These are phyloP conservation scores for Acer saccharum DNA, from an alignment of 345 rosid species.

Conservation along the genomic window DNA sequence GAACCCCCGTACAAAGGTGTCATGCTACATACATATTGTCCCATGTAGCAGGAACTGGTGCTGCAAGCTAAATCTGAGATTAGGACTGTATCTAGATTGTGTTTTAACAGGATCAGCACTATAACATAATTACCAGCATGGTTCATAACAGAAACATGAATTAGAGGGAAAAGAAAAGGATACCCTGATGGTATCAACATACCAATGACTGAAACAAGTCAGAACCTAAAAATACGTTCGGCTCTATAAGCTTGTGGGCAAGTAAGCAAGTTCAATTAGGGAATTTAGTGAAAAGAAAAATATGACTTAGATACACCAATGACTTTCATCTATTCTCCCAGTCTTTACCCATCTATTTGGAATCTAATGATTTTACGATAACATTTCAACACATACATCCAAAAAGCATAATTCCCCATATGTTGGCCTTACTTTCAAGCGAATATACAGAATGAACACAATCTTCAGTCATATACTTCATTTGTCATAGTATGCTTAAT, in stretches of 20 bases:
- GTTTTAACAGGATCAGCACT: too few species aligned
- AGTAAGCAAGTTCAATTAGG: conserved; percentile 9
- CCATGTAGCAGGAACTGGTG: background rate
- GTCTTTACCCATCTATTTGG: background rate
- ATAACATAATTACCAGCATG: too few species aligned
- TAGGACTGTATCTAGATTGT: background rate
- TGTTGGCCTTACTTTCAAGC: background rate
- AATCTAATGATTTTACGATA: background rate
- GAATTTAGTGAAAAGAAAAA: conserved; percentile 3
- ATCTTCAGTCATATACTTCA: background rate
- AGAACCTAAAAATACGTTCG: background rate
- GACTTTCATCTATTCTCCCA: background rate
- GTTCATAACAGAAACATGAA: background rate
- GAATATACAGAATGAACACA: background rate
- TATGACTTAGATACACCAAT: background rate
- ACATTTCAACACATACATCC: background rate
- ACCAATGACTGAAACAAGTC: background rate
- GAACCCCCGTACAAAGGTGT: background rate
- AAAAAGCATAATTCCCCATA: conserved; percentile 6
- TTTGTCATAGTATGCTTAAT: background rate
- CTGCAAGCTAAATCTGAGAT: background rate
- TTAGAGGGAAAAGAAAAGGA: too few species aligned
- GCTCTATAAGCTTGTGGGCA: background rate
- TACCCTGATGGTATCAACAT: background rate
- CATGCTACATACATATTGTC: background rate